Conservation (phyloP, 2,329 filamentous ascomycete species). For the Leptographium wingfieldii region DNA sequence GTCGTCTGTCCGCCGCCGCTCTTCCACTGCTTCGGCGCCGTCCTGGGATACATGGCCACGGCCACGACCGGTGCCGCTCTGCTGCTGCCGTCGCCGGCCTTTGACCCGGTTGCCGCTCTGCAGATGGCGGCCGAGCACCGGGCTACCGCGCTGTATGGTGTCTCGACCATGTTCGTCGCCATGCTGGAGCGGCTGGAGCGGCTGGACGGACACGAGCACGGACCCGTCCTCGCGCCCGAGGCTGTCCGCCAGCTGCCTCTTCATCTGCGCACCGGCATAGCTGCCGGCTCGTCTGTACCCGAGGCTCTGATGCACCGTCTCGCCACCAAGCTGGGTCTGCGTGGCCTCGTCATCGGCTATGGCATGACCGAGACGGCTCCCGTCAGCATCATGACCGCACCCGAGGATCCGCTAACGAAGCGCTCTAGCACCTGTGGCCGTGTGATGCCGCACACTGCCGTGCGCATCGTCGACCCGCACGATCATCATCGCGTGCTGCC, state of each 20-base stretch:
- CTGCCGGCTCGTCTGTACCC: conserved; percentile 76
- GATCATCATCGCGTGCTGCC: conserved; percentile 49
- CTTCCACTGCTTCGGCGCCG: conserved; percentile 82
- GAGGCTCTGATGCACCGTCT: conserved; percentile 67
- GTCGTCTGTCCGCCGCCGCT: conserved; percentile 78
- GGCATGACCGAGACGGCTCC: conserved; percentile 88
- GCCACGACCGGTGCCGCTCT: conserved; percentile 69
- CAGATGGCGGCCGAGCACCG: conserved; percentile 37
- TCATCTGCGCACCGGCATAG: conserved; percentile 73
- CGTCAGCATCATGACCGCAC: conserved; percentile 70
- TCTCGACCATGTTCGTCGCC: conserved; percentile 88
- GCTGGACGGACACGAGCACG: conserved; percentile 29
- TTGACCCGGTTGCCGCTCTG: conserved; percentile 65
- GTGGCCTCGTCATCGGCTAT: conserved; percentile 84
- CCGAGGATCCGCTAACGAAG: conserved; percentile 59
- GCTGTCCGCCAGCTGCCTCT: conserved; percentile 15
- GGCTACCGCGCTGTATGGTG: conserved; percentile 65
- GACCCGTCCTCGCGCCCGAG: conserved; percentile 5
- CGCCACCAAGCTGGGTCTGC: conserved; percentile 61
- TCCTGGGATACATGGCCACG: conserved; percentile 93
- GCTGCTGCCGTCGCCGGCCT: conserved; percentile 76
- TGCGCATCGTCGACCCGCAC: conserved; percentile 61
- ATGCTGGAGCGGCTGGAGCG: conserved; percentile 76
- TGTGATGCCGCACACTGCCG: conserved; percentile 67
- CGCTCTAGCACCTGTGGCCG: conserved; percentile 65